phyloP scores from a whole-genome alignment of 2,329 filamentous ascomycete species.

The Pseudogymnoascus sp. region DNA sequence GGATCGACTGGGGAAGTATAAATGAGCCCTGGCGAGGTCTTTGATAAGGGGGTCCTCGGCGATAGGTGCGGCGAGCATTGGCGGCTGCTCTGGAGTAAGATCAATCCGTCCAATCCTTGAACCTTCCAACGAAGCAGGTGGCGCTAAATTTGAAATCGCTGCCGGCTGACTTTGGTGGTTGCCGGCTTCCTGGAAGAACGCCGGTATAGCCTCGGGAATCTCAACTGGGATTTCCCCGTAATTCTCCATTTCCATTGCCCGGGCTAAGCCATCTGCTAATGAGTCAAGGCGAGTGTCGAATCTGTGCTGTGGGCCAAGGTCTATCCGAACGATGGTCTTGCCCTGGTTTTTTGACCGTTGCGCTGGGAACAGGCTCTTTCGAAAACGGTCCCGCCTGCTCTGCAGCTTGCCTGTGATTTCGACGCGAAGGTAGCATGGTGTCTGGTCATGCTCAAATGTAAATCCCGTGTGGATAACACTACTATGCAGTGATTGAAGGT shows the following conservation, averaged over 20 bases:
- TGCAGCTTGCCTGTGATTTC: neutral
- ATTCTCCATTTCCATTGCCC: constrained; percentile 13
- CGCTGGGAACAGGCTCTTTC: neutral
- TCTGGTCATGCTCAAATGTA: neutral
- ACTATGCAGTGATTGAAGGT: constrained; percentile 7
- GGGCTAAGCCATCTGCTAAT: constrained; percentile 7
- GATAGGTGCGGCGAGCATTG: neutral
- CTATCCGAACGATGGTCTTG: neutral
- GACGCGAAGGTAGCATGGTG: neutral
- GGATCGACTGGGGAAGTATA: neutral
- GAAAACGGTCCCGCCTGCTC: neutral
- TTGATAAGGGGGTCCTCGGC: neutral
- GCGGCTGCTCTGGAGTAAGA: neutral
- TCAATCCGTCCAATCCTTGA: neutral
- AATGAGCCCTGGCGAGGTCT: neutral
- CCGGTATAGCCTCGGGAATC: constrained; percentile 6
- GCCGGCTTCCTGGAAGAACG: neutral
- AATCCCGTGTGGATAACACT: constrained; percentile 10
- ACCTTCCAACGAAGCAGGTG: neutral
- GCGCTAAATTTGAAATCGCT: neutral
- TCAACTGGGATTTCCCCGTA: constrained; percentile 4
- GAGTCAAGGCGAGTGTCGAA: constrained; percentile 9
- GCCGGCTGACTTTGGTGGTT: neutral
- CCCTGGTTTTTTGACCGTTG: neutral
- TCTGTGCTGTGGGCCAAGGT: neutral